Base-by-base conservation (phyloP, 208 protist genomes). In the Trypanosoma cruzi region DNA sequence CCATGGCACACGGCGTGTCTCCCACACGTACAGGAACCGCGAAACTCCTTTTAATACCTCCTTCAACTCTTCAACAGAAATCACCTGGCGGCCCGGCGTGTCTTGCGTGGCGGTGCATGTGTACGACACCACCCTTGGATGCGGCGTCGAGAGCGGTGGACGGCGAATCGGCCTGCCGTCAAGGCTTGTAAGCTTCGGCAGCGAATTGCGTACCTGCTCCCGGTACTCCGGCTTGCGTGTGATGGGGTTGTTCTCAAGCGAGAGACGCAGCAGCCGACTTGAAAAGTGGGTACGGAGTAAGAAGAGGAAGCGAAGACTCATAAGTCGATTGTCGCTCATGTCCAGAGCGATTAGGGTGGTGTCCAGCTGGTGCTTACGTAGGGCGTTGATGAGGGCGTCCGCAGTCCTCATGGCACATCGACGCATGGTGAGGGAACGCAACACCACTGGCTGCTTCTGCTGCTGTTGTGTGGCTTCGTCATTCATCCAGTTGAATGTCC, bases 151-250 rank as follows among this genome's bases (percentile, higher is more conserved):
- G 50, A 96, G 79, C 53, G 88, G 86, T 22, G 90, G 84, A 0
- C 86, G 85, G 28, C 90, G 90, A 40, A 96, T 93, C 1, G 81
- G 70, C 71, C 76, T 79, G 1, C 90, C 88, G 56, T 96, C 90
- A 8, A 96, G 76, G 29, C 82, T 88, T 14, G 82, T 90, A 31
- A 96, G 80, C 55, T 72, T 75, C 1, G 90, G 90, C n/a, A 96
- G 78, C 7, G 80, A 90, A 29, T 62, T 64, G 10, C 90, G 85
- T 36, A 96, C 86, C 71, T 96, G 90, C 62, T 92, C 90, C 60
- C 88, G 81, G 66, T 96, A 96, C 64, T 93, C 87, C 4, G 90
- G 90, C 73, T 96, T 96, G 29, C 77, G 80, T 5, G 90, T 96
- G 64, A 96, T 96, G 50, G 79, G 82, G 64, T 96, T 96, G 64